A percentile compares a stretch with the other conserved stretches of the same genome.
Evolutionary conservation across 345 rosid species (phyloP).

Genomic region (Euphorbia lathyris): DNA sequence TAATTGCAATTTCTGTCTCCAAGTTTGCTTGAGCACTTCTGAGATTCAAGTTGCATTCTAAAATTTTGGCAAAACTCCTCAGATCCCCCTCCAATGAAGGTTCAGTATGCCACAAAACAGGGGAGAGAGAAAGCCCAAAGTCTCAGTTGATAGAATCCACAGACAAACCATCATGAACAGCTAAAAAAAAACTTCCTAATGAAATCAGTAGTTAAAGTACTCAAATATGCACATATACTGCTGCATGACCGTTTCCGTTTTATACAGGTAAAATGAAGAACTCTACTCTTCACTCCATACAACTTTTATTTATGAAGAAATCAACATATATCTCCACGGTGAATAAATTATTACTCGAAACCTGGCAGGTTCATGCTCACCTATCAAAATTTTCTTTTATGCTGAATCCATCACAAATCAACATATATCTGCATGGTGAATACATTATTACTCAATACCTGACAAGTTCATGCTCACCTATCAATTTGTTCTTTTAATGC

Average conservation of each 20-base stretch:
- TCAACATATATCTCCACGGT: neutral
- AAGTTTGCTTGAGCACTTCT: neutral
- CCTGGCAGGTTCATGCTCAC: conserved; percentile 15
- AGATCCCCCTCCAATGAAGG: too few species aligned
- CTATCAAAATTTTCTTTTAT: conserved; percentile 30
- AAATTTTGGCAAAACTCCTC: too few species aligned
- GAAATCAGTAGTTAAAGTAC: neutral
- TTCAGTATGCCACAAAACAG: too few species aligned
- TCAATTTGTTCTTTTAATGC: conserved; percentile 31
- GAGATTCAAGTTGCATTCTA: too few species aligned
- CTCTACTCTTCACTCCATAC: neutral
- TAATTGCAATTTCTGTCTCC: neutral
- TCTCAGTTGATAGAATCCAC: neutral
- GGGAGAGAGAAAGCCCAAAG: too few species aligned
- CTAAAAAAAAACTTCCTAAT: neutral
- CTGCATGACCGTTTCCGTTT: neutral
- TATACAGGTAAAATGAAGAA: neutral
- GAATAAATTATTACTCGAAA: neutral
- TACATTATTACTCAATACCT: neutral
- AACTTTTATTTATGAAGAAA: neutral
- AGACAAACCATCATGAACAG: neutral
- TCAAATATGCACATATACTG: neutral
- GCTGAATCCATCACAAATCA: conserved; percentile 12
- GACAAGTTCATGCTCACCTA: conserved; percentile 25
- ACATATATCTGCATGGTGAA: neutral